phyloP scores from a whole-genome alignment of 2,329 filamentous ascomycete species.

The Rhexocercosporidium sp. region DNA sequence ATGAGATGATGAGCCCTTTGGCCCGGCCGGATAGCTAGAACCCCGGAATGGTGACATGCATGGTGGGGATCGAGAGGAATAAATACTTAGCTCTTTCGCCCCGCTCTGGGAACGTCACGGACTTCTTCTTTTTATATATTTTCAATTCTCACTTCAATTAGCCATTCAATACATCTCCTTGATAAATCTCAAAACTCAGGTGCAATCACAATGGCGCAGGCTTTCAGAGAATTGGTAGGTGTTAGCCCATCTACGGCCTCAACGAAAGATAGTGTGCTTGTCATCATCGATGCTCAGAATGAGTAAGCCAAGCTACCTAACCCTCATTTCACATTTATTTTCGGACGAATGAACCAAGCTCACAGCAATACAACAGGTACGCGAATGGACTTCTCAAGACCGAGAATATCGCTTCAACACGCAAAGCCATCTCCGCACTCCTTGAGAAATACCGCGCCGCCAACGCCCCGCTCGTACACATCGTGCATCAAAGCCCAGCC shows the following conservation, averaged over 20 bases:
- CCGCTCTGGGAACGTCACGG: neutral
- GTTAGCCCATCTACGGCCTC: conserved; percentile 60
- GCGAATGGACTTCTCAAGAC: conserved; percentile 62
- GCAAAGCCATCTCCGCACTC: conserved; percentile 60
- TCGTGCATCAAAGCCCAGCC: conserved; percentile 63
- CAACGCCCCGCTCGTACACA: conserved; percentile 60
- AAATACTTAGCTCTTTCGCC: conserved; percentile 3
- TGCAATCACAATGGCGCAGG: conserved; percentile 31
- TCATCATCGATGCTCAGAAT: conserved; percentile 75
- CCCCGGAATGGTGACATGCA: no score
- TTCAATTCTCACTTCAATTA: neutral
- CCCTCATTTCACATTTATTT: neutral
- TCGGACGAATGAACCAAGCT: neutral
- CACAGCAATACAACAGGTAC: conserved; percentile 37
- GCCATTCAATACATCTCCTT: neutral
- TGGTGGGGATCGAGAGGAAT: no score
- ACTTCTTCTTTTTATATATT: no score
- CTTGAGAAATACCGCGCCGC: conserved; percentile 64
- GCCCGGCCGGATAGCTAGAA: no score
- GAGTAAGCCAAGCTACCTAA: conserved; percentile 55
- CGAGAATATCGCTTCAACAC: conserved; percentile 56
- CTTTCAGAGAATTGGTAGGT: conserved; percentile 50
- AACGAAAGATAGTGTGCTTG: conserved; percentile 60
- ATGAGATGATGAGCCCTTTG: no score
- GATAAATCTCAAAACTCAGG: neutral